Conservation (phyloP, 1,284 basidiomycete species). For the Phlebopus sp. region DNA sequence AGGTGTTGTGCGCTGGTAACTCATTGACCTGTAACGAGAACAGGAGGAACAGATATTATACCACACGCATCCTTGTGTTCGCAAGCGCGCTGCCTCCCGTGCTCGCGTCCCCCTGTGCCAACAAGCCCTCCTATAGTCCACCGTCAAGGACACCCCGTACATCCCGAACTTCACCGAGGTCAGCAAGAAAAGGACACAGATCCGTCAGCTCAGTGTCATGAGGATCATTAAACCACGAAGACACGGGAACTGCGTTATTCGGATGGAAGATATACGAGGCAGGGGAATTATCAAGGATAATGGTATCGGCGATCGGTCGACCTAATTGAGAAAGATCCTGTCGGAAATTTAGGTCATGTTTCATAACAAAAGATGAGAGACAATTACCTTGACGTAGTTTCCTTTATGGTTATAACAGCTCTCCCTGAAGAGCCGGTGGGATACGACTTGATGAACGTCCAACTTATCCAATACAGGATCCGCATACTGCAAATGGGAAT, state of each 20-base stretch:
- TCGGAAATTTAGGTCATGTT: slow-evolving; percentile 13
- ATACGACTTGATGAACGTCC: slow-evolving; percentile 87
- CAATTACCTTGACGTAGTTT: slow-evolving; percentile 92
- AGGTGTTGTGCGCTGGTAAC: slow-evolving; percentile 20
- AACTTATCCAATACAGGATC: slow-evolving; percentile 98
- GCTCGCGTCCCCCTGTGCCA: slow-evolving; percentile 21
- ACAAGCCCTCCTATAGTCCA: slow-evolving; percentile 50
- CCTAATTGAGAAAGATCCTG: slow-evolving; percentile 97
- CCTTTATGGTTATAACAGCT: slow-evolving; percentile 99
- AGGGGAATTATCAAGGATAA: slow-evolving; percentile 98
- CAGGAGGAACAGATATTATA: slow-evolving; percentile 29
- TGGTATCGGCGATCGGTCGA: slow-evolving; percentile 87
- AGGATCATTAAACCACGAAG: slow-evolving; percentile 98
- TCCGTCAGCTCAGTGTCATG: slow-evolving; percentile 97
- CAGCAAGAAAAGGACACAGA: slow-evolving; percentile 89
- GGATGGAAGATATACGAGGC: slow-evolving; percentile 99
- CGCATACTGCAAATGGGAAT: slow-evolving; percentile 70
- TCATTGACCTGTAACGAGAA: slow-evolving; percentile 32
- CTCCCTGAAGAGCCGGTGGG: slow-evolving; percentile 96
- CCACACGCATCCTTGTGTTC: slow-evolving; percentile 24
- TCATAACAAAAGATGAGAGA: not conserved
- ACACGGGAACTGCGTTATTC: slow-evolving; percentile 98
- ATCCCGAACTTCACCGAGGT: slow-evolving; percentile 84
- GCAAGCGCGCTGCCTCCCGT: slow-evolving; percentile 16
- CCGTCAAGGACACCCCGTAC: slow-evolving; percentile 91